These are phyloP conservation scores for Calonectria pseudoreteaudii DNA, from an alignment of 2,329 filamentous ascomycete genomes.

Conservation along the genomic window DNA sequence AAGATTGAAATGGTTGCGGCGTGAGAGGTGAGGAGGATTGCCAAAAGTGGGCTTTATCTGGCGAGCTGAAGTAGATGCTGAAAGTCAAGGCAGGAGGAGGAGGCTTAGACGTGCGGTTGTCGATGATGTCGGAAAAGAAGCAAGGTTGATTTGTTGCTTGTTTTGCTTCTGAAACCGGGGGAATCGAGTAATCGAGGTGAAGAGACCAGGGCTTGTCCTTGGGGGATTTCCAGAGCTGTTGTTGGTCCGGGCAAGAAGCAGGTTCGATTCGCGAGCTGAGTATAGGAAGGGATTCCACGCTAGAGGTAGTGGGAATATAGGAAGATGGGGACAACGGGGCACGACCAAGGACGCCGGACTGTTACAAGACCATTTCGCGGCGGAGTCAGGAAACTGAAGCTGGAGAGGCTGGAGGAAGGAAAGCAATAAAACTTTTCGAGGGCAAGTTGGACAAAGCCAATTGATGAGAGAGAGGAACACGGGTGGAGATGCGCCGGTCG, in stretches of 20 bases:
- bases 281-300: conserved; percentile 30
- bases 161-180: conserved; percentile 25
- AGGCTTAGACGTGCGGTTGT: conserved; percentile 11
- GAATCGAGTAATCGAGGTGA: conserved; percentile 28
- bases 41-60: neutral
- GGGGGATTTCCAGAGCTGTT: conserved; percentile 23
- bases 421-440: conserved; percentile 47
- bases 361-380: conserved; percentile 44
- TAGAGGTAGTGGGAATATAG: conserved; percentile 39
- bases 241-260: conserved; percentile 20
- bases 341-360: conserved; percentile 38
- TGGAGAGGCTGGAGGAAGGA: conserved; percentile 42
- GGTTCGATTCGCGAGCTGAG: conserved; percentile 20
- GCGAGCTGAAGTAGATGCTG: conserved; percentile 3
- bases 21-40: conserved; percentile 13
- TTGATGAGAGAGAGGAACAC: conserved; percentile 44
- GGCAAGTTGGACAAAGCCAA: conserved; percentile 45
- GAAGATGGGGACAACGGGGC: conserved; percentile 32
- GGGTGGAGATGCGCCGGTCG: conserved; percentile 44
- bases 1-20: conserved; percentile 22
- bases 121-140: conserved; percentile 21
- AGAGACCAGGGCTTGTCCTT: conserved; percentile 28
- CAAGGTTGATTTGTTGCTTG: conserved; percentile 22
- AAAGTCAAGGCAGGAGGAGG: neutral
- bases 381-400: conserved; percentile 36